phyloP scores from a whole-genome alignment of 2,329 filamentous ascomycete genomes.

The Claviceps maximensis region DNA sequence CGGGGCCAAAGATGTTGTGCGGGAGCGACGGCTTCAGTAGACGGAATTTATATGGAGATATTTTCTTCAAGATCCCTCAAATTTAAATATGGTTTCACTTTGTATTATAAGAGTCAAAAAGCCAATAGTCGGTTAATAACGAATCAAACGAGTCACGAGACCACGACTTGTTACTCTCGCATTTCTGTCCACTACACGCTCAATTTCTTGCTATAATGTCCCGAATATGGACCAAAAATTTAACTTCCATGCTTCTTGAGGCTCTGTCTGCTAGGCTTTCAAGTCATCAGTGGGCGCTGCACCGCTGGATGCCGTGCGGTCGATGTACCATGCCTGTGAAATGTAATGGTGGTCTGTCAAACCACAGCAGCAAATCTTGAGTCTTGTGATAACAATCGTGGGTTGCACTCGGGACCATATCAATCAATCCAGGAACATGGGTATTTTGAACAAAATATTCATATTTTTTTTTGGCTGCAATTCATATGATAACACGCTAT shows the following conservation, averaged over 20 bases:
- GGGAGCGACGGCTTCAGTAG: conserved; percentile 30
- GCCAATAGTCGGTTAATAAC: neutral
- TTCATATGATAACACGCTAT: conserved; percentile 1
- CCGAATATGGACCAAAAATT: neutral
- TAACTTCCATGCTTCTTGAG: neutral
- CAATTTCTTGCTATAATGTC: neutral
- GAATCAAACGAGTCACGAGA: neutral
- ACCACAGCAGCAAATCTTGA: neutral
- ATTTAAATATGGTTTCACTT: neutral
- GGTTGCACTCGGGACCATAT: neutral
- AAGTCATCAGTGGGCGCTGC: neutral
- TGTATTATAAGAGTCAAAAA: neutral
- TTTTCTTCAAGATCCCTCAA: neutral
- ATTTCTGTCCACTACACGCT: neutral
- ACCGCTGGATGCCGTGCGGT: neutral
- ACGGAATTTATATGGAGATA: neutral
- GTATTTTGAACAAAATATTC: neutral
- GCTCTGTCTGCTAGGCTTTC: neutral
- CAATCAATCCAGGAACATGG: neutral
- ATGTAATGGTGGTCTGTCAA: no score
- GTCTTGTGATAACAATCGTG: neutral
- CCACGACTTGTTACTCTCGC: neutral
- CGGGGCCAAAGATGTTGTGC: conserved; percentile 30
- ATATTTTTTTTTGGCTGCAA: neutral
- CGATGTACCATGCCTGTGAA: neutral